These are phyloP conservation scores for Excoecaria cochinchinensis DNA, from an alignment of 345 rosid species.

Conservation along the genomic window DNA sequence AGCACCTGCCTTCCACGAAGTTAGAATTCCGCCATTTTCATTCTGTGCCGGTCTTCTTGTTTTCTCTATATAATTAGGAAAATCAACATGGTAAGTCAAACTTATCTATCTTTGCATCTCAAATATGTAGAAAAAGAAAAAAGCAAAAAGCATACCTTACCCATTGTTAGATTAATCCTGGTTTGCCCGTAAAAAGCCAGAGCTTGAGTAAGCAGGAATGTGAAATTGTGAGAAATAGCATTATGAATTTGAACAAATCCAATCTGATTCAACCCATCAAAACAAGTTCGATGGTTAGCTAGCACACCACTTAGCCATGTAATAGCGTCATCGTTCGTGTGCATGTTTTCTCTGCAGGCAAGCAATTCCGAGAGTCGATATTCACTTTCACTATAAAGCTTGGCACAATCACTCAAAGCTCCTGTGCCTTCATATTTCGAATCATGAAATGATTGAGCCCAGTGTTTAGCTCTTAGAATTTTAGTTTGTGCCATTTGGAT, in stretches of 20 bases:
- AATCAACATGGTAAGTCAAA: background rate
- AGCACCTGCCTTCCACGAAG: slow-evolving; percentile 41
- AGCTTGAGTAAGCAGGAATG: slow-evolving; percentile 38
- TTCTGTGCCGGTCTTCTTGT: background rate
- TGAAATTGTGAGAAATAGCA: slow-evolving; percentile 31
- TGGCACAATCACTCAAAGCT: slow-evolving; percentile 48
- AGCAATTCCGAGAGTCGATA: slow-evolving; percentile 41
- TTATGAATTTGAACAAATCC: slow-evolving; percentile 13
- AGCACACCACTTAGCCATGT: slow-evolving; percentile 61
- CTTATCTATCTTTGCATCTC: background rate
- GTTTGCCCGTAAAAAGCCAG: slow-evolving; percentile 37
- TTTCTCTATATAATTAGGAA: slow-evolving; percentile 9
- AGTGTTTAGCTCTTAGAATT: slow-evolving; percentile 30
- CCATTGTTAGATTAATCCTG: slow-evolving; percentile 12
- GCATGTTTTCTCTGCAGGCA: slow-evolving; percentile 19
- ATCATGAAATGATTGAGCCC: slow-evolving; percentile 18
- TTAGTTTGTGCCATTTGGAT: slow-evolving; percentile 37
- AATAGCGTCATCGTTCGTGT: slow-evolving; percentile 45
- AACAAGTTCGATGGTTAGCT: slow-evolving; percentile 56
- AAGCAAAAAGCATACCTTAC: slow-evolving; percentile 15
- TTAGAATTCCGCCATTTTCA: slow-evolving; percentile 38
- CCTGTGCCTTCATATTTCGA: background rate
- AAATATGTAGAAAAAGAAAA: background rate
- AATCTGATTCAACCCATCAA: slow-evolving; percentile 48
- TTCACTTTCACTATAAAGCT: slow-evolving; percentile 54